Conservation (phyloP, 768 basidiomycete genomes). For the Psilocybe cubensis region DNA sequence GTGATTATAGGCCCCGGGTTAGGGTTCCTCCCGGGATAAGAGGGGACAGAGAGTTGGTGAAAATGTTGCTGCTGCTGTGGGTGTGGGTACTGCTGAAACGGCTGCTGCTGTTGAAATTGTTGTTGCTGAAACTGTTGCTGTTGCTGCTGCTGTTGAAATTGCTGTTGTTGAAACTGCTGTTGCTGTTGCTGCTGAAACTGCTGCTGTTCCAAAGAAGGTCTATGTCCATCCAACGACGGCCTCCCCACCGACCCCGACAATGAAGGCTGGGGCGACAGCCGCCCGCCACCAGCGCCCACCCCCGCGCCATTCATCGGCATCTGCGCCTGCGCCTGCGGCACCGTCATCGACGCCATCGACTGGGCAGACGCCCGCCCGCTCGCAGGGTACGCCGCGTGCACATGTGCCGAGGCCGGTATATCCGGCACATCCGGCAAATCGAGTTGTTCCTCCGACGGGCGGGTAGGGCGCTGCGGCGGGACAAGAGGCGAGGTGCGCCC, state of each 20-base stretch:
- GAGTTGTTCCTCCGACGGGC: conserved; percentile 40
- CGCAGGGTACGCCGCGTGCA: conserved; percentile 23
- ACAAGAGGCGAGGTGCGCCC: conserved; percentile 37
- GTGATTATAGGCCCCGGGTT: conserved; percentile 39
- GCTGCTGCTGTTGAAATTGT: conserved; percentile 16
- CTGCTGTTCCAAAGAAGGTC: conserved; percentile 14
- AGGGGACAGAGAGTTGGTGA: conserved; percentile 25
- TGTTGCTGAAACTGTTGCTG: conserved; percentile 14
- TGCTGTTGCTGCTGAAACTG: conserved; percentile 16
- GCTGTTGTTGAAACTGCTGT: background rate
- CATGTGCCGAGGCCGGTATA: no score
- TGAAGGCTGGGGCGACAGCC: conserved; percentile 21
- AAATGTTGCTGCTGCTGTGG: conserved; percentile 3
- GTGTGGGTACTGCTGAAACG: background rate
- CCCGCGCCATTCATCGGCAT: no score
- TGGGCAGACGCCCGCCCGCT: conserved; percentile 28
- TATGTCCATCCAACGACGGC: conserved; percentile 17
- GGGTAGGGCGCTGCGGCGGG: conserved; percentile 37
- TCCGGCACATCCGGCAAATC: conserved; percentile 37
- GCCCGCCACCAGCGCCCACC: conserved; percentile 16
- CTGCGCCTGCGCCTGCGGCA: conserved; percentile 14
- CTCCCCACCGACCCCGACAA: conserved; percentile 18
- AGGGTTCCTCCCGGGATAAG: conserved; percentile 23
- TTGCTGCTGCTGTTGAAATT: conserved; percentile 1
- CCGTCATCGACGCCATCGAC: background rate